These are phyloP conservation scores for Golubevia pallescens DNA, from an alignment of 1,284 basidiomycete genomes.

Conservation along the genomic window DNA sequence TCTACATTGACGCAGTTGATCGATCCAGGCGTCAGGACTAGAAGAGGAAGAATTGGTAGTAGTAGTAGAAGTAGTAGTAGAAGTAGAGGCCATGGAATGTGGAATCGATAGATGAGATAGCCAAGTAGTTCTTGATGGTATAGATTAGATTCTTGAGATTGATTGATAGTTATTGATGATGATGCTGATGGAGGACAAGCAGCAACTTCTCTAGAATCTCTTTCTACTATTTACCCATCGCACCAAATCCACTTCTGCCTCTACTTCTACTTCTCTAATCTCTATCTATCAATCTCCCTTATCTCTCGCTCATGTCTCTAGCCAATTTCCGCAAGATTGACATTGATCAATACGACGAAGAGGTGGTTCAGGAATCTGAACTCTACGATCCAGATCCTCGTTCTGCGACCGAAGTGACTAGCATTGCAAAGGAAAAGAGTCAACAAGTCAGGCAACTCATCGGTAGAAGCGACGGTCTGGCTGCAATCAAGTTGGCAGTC, in stretches of 20 bases:
- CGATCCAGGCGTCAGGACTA: constrained; percentile 31
- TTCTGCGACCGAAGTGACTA: constrained; percentile 75
- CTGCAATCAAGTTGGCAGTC: constrained; percentile 40
- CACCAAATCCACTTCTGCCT: no score
- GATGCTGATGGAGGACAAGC: no score
- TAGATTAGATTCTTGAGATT: no score
- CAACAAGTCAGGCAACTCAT: constrained; percentile 73
- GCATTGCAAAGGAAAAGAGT: constrained; percentile 78
- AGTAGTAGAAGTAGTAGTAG: not conserved
- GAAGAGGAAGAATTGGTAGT: not conserved
- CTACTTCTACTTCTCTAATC: not conserved
- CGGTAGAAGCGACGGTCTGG: constrained; percentile 43
- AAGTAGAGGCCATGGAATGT: not conserved
- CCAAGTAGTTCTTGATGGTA: no score
- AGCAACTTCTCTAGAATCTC: no score
- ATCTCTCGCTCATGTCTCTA: not conserved
- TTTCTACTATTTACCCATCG: no score
- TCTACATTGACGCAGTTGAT: constrained; percentile 79
- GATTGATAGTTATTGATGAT: no score
- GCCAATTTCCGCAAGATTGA: constrained; percentile 83
- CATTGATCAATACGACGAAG: constrained; percentile 92
- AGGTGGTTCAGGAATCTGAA: constrained; percentile 78
- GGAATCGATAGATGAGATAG: no score
- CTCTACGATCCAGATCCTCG: constrained; percentile 86
- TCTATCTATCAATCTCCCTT: not conserved